Conservation (phyloP, 116 monocot genomes). For the Zostera marina region DNA sequence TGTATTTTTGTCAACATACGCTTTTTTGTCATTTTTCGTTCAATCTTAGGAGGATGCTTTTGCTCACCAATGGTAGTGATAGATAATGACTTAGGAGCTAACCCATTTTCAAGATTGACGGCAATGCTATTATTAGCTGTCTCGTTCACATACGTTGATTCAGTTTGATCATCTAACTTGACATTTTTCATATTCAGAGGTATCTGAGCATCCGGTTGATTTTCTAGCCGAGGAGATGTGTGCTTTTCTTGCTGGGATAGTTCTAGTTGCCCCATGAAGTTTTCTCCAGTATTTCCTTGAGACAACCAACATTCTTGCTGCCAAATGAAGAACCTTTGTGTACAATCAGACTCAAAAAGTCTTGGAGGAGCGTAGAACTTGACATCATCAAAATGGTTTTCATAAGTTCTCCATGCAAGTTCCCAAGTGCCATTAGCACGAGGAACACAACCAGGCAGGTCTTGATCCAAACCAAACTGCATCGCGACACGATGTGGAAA, state of each 20-base stretch:
- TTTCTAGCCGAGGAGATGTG: neutral
- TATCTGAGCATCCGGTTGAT: neutral
- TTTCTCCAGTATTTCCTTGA: constrained; percentile 1
- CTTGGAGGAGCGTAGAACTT: constrained; percentile 8
- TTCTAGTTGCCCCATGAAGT: neutral
- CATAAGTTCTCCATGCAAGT: constrained; percentile 24
- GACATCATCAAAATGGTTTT: constrained; percentile 1
- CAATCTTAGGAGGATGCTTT: constrained; percentile 3
- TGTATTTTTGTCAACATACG: constrained; percentile 8
- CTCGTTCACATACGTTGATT: neutral
- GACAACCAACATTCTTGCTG: constrained; percentile 7
- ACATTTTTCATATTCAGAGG: neutral
- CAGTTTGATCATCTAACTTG: constrained; percentile 6
- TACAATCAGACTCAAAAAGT: constrained; percentile 9
- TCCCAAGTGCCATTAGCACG: constrained; percentile 11
- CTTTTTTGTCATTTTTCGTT: constrained; percentile 4
- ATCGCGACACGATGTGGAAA: constrained; percentile 45
- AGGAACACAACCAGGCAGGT: constrained; percentile 23
- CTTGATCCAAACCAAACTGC: constrained; percentile 66
- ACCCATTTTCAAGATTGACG: neutral
- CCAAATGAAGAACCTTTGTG: constrained; percentile 14
- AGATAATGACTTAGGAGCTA: neutral
- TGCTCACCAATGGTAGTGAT: neutral
- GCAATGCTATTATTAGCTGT: neutral
- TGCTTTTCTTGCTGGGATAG: neutral